Percentiles rank a stretch among this genome's conserved stretches.
These are phyloP conservation scores for Trichoderma sp. DNA, from an alignment of 2,329 filamentous ascomycete species.

Conservation along the genomic window DNA sequence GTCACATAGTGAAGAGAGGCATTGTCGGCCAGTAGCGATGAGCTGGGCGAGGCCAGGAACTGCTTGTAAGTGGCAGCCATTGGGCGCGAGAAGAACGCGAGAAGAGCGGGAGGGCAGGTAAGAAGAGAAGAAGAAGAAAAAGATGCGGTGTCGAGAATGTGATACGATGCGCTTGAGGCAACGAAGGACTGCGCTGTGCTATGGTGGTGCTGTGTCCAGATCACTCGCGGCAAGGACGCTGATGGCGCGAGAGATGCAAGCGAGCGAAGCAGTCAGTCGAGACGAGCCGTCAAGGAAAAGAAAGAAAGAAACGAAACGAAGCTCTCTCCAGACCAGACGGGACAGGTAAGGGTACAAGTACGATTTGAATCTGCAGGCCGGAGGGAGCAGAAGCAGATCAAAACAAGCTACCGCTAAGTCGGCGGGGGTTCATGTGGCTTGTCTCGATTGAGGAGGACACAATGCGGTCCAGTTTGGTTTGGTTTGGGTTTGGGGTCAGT, in stretches of 20 bases:
- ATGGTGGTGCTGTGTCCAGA: neutral
- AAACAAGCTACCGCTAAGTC: conserved; percentile 11
- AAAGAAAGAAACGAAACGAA: conserved; percentile 6
- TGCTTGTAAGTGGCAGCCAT: conserved; percentile 64
- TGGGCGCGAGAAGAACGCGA: conserved; percentile 24
- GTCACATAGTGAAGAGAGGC: conserved; percentile 85
- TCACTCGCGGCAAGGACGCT: conserved; percentile 6
- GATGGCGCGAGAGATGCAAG: neutral
- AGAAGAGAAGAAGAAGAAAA: neutral
- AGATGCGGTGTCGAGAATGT: neutral
- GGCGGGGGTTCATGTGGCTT: conserved; percentile 2
- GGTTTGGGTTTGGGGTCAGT: neutral
- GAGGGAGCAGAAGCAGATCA: conserved; percentile 12
- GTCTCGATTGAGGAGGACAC: conserved; percentile 9
- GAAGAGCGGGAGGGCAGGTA: neutral
- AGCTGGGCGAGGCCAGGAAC: conserved; percentile 68
- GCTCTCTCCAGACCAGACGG: neutral
- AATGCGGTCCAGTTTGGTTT: neutral
- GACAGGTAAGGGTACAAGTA: conserved; percentile 14
- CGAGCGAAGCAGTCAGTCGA: neutral
- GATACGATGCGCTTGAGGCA: neutral
- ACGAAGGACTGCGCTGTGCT: neutral
- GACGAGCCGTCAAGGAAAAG: neutral
- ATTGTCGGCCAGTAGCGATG: conserved; percentile 63
- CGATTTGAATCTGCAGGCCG: neutral